These are phyloP conservation scores for Epichloe sylvatica DNA, from an alignment of 2,329 filamentous ascomycete genomes.

Conservation along the genomic window DNA sequence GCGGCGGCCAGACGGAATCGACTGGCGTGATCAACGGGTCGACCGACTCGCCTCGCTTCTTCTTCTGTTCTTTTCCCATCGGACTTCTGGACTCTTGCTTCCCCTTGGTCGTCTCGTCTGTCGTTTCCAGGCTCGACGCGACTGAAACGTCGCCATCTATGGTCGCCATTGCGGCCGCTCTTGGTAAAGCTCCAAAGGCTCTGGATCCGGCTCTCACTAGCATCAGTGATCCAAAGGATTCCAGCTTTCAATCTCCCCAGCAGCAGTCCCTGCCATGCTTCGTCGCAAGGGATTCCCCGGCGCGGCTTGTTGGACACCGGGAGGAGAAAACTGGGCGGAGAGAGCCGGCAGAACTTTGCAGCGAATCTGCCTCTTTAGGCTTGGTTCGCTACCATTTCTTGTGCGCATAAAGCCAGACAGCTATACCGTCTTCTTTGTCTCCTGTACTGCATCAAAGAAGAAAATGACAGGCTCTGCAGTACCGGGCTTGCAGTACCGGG, in stretches of 20 bases:
- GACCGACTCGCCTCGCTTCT: neutral
- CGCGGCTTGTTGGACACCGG: neutral
- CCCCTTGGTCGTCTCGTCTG: neutral
- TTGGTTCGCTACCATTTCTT: neutral
- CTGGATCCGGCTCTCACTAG: constrained; percentile 7
- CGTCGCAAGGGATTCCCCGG: too few species aligned
- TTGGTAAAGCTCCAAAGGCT: constrained; percentile 6
- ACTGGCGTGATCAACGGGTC: constrained; percentile 1
- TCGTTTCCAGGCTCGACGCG: constrained; percentile 5
- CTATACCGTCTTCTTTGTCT: too few species aligned
- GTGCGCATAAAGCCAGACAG: too few species aligned
- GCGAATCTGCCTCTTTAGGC: neutral
- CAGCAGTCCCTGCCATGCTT: too few species aligned
- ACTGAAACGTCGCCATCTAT: constrained; percentile 1
- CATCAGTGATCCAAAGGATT: constrained; percentile 1
- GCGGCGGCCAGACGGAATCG: constrained; percentile 34
- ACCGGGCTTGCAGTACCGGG: too few species aligned
- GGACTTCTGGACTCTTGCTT: neutral
- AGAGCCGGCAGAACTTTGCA: neutral
- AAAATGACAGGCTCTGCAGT: too few species aligned
- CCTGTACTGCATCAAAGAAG: too few species aligned
- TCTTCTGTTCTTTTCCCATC: neutral
- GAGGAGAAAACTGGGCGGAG: constrained; percentile 1
- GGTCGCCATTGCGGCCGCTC: constrained; percentile 8
- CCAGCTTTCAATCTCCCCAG: neutral